Conservation (phyloP, 441 rosid genomes). For the Cnidoscolus chayamansa region DNA sequence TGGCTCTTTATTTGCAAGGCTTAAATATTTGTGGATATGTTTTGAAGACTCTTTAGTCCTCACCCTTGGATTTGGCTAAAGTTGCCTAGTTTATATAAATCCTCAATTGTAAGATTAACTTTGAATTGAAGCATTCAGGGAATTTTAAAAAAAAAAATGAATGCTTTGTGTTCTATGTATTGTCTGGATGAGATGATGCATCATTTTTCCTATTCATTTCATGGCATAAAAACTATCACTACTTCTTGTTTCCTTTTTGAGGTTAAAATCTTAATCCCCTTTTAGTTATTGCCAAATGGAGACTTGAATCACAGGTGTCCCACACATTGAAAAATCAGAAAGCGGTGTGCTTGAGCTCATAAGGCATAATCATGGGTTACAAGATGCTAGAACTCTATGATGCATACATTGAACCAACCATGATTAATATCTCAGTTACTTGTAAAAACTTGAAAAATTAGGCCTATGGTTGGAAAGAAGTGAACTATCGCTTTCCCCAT, state of each 20-base stretch:
- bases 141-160: neutral
- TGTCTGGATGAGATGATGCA: neutral
- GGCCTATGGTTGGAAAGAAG: constrained; percentile 21
- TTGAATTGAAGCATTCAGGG: constrained; percentile 8
- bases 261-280: neutral
- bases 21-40: neutral
- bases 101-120: neutral
- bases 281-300: neutral
- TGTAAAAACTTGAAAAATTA: constrained; percentile 2
- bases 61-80: too few relatives aligned
- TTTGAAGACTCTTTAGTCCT: neutral
- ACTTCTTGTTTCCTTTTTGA: neutral
- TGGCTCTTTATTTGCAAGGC: neutral
- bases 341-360: too few relatives aligned
- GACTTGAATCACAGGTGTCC: neutral
- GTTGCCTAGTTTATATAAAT: constrained; percentile 1
- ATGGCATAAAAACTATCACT: too few relatives aligned
- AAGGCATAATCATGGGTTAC: too few relatives aligned
- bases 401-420: too few relatives aligned
- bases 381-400: too few relatives aligned
- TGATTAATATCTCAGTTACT: neutral
- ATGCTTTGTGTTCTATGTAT: constrained; percentile 3
- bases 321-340: too few relatives aligned
- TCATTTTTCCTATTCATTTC: neutral
- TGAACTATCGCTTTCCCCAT: constrained; percentile 15